A percentile compares a stretch with the other conserved stretches of the same genome.
Conservation (phyloP, 1,284 basidiomycete genomes). For the Polyporus tsugae region DNA sequence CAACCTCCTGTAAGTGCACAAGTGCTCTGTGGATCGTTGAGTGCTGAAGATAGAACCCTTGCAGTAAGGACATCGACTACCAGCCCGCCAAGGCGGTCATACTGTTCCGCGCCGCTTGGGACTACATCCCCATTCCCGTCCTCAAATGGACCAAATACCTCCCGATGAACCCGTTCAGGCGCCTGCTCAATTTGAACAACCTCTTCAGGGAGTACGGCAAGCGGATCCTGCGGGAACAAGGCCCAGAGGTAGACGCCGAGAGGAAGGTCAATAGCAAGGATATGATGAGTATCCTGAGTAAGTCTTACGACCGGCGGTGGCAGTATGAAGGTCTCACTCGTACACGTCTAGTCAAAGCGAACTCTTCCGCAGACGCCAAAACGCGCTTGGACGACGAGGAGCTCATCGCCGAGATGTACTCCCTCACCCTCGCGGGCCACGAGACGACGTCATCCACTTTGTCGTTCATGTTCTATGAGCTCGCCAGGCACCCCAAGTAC, state of each 20-base stretch:
- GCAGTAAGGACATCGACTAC: constrained; percentile 28
- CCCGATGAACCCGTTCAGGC: constrained; percentile 37
- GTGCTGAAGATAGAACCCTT: background rate
- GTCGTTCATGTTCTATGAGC: constrained; percentile 42
- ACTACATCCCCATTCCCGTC: constrained; percentile 34
- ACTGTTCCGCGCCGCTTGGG: constrained; percentile 38
- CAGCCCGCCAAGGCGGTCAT: constrained; percentile 32
- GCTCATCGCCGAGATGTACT: constrained; percentile 58
- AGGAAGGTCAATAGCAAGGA: constrained; percentile 39
- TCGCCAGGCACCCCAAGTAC: constrained; percentile 39
- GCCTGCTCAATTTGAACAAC: constrained; percentile 35
- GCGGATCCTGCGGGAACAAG: constrained; percentile 34
- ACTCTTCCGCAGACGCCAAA: constrained; percentile 52
- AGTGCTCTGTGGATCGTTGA: background rate
- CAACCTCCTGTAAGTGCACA: constrained; percentile 43
- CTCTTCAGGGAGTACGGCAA: constrained; percentile 35
- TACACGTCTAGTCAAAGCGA: constrained; percentile 55
- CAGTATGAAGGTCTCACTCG: background rate
- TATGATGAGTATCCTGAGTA: constrained; percentile 52
- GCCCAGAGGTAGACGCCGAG: constrained; percentile 11
- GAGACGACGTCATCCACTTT: constrained; percentile 36
- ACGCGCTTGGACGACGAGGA: constrained; percentile 56
- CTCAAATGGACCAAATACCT: constrained; percentile 38
- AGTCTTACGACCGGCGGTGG: constrained; percentile 12
- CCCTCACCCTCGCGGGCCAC: constrained; percentile 42